Evolutionary conservation across 192 early-diverging fungal species (phyloP).

Genomic region (Gonapodya sp.): DNA sequence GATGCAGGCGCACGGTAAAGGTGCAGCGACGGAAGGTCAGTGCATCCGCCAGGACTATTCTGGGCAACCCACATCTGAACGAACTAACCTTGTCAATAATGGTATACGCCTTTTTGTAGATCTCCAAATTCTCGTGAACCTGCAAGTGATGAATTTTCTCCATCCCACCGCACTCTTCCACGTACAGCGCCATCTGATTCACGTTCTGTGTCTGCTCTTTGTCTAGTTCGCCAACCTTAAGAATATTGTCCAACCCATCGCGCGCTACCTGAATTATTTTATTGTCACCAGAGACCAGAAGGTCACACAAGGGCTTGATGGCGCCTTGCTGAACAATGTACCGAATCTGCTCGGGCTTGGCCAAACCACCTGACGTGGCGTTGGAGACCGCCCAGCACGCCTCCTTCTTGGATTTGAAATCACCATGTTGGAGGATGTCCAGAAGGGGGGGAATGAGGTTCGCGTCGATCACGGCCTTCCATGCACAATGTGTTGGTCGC

Average conservation of each 20-base stretch:
- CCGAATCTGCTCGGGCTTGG: slow-evolving; percentile 86
- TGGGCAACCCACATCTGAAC: too few species aligned
- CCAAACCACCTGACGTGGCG: slow-evolving; percentile 87
- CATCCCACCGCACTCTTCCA: slow-evolving; percentile 92
- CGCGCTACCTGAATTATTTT: slow-evolving; percentile 96
- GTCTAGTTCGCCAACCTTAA: slow-evolving; percentile 90
- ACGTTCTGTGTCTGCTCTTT: slow-evolving; percentile 46
- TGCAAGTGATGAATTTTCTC: slow-evolving; percentile 93
- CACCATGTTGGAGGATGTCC: slow-evolving; percentile 71
- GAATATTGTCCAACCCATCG: slow-evolving; percentile 95
- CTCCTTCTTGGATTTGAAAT: slow-evolving; percentile 98
- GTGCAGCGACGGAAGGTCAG: too few species aligned
- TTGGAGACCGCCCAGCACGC: slow-evolving; percentile 99
- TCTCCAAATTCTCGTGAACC: slow-evolving; percentile 88
- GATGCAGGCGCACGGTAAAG: too few species aligned
- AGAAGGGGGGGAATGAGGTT: slow-evolving; percentile 89
- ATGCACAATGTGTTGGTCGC: not conserved
- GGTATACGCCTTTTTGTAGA: slow-evolving; percentile 91
- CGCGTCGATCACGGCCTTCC: slow-evolving; percentile 85
- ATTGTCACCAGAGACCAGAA: slow-evolving; percentile 82
- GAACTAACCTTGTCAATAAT: slow-evolving; percentile 70
- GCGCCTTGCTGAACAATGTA: slow-evolving; percentile 83
- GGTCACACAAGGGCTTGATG: slow-evolving; percentile 92
- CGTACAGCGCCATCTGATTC: slow-evolving; percentile 79
- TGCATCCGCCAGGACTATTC: too few species aligned